Evolutionary conservation across 2,329 filamentous ascomycete genomes (phyloP).

Genomic region (Scedosporium aurantiacum): DNA sequence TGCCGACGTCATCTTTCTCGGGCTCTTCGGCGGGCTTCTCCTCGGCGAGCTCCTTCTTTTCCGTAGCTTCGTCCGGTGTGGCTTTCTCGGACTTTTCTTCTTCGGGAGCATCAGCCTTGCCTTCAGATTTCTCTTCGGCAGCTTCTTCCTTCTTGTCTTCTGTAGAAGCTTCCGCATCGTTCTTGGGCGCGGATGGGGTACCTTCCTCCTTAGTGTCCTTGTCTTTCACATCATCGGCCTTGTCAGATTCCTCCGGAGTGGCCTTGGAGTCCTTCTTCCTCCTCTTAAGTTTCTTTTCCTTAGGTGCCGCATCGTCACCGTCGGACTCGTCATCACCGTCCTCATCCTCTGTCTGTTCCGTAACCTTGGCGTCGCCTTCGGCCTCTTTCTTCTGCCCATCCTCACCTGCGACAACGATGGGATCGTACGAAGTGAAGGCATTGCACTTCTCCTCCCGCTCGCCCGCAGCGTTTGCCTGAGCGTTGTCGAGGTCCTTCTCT

Average conservation of each 20-base stretch:
- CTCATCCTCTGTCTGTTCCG: conserved; percentile 25
- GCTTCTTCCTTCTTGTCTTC: not conserved
- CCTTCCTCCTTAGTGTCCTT: not conserved
- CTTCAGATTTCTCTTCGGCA: not conserved
- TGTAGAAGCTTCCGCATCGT: not conserved
- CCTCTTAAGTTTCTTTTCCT: conserved; percentile 2
- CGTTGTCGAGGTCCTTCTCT: conserved; percentile 43
- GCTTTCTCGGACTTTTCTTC: not conserved
- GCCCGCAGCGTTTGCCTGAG: conserved; percentile 43
- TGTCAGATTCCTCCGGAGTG: not conserved
- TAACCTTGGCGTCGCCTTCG: conserved; percentile 45
- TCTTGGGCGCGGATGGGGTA: not conserved
- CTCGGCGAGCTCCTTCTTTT: not conserved
- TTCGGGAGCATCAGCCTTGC: not conserved
- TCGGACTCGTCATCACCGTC: conserved; percentile 7
- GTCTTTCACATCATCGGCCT: not conserved
- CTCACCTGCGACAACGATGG: conserved; percentile 4
- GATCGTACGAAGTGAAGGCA: not conserved
- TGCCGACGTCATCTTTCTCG: not conserved
- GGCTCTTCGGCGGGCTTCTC: not conserved
- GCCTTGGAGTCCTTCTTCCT: conserved; percentile 2
- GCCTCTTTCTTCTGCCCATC: not conserved
- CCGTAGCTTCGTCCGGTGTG: not conserved
- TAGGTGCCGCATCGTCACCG: conserved; percentile 1
- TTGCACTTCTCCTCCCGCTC: not conserved